Evolutionary conservation across 1,139 yeast genomes (phyloP).

Genomic region (Casaregolazyma lundiana): DNA sequence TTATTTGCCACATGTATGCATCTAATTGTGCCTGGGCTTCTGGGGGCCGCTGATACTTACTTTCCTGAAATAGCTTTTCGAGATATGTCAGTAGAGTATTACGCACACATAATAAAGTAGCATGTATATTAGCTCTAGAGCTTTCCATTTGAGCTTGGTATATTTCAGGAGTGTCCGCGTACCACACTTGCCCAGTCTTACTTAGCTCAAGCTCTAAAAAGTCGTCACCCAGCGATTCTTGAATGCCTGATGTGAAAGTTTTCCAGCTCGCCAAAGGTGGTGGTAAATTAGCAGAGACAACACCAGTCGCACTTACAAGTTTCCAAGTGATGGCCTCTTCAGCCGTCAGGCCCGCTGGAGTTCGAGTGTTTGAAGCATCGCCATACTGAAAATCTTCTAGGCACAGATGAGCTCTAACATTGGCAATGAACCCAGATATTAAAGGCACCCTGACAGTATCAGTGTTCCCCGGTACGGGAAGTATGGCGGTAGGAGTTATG

Average conservation of each 20-base stretch:
- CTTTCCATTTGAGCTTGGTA: slow-evolving; percentile 11
- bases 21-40: slow-evolving; percentile 1
- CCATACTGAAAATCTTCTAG: slow-evolving; percentile 7
- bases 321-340: slow-evolving; percentile 7
- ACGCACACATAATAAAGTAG: slow-evolving; percentile 11
- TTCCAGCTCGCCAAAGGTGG: slow-evolving; percentile 6
- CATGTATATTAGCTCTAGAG: slow-evolving; percentile 11
- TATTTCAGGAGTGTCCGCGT: slow-evolving; percentile 2
- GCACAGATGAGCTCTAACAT: slow-evolving; percentile 8
- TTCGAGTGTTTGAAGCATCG: neutral
- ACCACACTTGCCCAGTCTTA: slow-evolving; percentile 2
- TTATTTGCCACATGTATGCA: slow-evolving; percentile 6
- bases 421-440: slow-evolving; percentile 11
- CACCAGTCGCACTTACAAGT: slow-evolving; percentile 3
- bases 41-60: slow-evolving; percentile 2
- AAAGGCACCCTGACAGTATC: slow-evolving; percentile 5
- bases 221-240: neutral
- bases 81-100: slow-evolving; percentile 10
- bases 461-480: slow-evolving; percentile 1
- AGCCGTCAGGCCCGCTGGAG: slow-evolving; percentile 1
- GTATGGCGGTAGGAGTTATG: slow-evolving; percentile 9
- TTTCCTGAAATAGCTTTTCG: neutral
- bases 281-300: slow-evolving; percentile 3
- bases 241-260: neutral
- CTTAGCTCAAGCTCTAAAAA: slow-evolving; percentile 6